These are phyloP conservation scores for Pseudogymnoascus sp. DNA, from an alignment of 2,329 filamentous ascomycete species.

Conservation along the genomic window DNA sequence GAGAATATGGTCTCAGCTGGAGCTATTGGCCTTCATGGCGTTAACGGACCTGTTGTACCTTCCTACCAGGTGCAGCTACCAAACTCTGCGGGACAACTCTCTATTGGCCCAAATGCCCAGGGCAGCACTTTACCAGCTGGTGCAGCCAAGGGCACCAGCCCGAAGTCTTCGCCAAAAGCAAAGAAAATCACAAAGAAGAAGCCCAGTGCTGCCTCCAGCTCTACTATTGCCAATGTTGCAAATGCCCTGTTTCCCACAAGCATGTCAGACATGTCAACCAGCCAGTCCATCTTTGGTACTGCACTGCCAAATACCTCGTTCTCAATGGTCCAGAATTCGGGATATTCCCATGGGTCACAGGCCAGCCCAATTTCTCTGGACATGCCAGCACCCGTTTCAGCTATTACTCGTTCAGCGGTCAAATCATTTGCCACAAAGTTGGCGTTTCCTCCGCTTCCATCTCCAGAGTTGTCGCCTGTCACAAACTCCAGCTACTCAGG, in stretches of 20 bases:
- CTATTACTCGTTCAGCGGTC: neutral
- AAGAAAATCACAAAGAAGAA: neutral
- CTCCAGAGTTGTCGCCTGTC: neutral
- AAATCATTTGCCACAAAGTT: neutral
- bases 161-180: neutral
- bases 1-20: neutral
- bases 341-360: neutral
- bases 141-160: neutral
- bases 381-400: neutral
- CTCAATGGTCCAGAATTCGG: neutral
- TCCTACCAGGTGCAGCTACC: neutral
- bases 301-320: neutral
- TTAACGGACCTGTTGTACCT: neutral
- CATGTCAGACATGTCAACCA: neutral
- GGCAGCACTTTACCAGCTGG: neutral
- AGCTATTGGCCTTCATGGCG: neutral
- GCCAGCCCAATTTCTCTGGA: neutral
- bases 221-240: neutral
- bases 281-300: neutral
- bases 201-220: neutral
- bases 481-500: neutral
- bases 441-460: neutral
- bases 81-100: neutral
- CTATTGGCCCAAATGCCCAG: neutral
- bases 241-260: neutral